Percentiles rank a stretch among this genome's conserved stretches.
Evolutionary conservation across 75 land plant genomes (phyloP).

Genomic region (Adiantum capillusveneris): DNA sequence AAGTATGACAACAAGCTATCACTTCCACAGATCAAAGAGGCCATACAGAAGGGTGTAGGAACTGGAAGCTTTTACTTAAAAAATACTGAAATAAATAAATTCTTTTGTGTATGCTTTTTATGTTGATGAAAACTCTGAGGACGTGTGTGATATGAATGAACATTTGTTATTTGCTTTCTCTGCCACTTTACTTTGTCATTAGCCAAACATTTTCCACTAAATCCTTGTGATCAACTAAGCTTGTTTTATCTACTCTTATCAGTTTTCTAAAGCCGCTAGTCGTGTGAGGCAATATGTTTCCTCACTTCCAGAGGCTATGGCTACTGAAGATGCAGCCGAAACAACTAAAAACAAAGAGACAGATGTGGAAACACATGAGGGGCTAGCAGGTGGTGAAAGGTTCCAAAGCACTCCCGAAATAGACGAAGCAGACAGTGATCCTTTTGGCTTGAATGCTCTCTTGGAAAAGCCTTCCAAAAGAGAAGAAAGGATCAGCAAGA

Average conservation of each 20-base stretch:
- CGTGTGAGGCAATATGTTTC: constrained; percentile 56
- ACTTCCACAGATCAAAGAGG: no score
- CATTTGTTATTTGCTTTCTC: no score
- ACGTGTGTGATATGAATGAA: no score
- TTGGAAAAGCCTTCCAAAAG: constrained; percentile 43
- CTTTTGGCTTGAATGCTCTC: constrained; percentile 85
- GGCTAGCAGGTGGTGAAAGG: background rate
- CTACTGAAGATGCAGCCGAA: constrained; percentile 53
- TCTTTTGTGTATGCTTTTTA: no score
- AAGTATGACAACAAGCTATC: no score
- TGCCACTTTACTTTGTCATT: no score
- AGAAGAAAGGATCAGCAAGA: constrained; percentile 48
- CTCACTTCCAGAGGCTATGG: constrained; percentile 58
- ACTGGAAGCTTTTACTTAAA: no score
- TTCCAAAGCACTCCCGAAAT: background rate
- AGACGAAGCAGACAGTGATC: constrained; percentile 49
- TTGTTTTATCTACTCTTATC: background rate
- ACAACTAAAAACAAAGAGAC: constrained; percentile 16
- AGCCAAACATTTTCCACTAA: no score
- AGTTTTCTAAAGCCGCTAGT: constrained; percentile 82
- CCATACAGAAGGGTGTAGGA: no score
- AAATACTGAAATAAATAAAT: no score
- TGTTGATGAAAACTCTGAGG: no score
- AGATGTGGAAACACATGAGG: constrained; percentile 4
- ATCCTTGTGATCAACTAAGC: no score